A percentile compares a stretch with the other conserved stretches of the same genome.
These are phyloP conservation scores for Xylaria curta DNA, from an alignment of 495 filamentous ascomycete species.

Conservation along the genomic window DNA sequence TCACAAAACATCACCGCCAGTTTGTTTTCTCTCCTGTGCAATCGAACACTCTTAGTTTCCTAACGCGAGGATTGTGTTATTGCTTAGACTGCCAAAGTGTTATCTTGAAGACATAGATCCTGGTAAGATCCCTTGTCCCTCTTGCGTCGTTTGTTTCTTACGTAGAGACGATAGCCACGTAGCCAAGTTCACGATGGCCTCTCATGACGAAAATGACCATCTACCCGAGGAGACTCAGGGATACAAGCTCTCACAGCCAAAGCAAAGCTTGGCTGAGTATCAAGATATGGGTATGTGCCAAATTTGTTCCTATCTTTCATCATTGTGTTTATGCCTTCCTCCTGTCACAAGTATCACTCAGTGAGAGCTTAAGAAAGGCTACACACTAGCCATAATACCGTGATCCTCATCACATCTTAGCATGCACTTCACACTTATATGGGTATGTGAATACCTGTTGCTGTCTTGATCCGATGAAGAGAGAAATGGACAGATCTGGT, in stretches of 20 bases:
- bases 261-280: constrained; percentile 95
- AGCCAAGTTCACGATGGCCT: constrained; percentile 63
- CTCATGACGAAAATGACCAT: constrained; percentile 81
- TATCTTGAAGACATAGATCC: not conserved
- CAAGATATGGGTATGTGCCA: constrained; percentile 79
- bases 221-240: constrained; percentile 85
- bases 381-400: not conserved
- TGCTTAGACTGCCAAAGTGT: not conserved
- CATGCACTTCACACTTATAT: constrained; percentile 3
- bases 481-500: not conserved
- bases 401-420: not conserved
- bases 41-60: constrained; percentile 19
- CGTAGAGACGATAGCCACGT: not conserved
- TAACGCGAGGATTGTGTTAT: not conserved
- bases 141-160: constrained; percentile 13
- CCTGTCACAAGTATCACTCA: not conserved
- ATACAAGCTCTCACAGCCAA: constrained; percentile 93
- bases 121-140: constrained; percentile 14
- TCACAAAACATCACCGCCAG: constrained; percentile 33
- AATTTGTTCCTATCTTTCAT: constrained; percentile 3
- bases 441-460: not conserved
- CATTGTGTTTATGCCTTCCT: not conserved
- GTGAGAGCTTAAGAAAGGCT: constrained; percentile 3
- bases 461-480: not conserved
- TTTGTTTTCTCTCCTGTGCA: constrained; percentile 22